Conservation (phyloP, 2,329 filamentous ascomycete genomes). For the Niveomyces coronatus region DNA sequence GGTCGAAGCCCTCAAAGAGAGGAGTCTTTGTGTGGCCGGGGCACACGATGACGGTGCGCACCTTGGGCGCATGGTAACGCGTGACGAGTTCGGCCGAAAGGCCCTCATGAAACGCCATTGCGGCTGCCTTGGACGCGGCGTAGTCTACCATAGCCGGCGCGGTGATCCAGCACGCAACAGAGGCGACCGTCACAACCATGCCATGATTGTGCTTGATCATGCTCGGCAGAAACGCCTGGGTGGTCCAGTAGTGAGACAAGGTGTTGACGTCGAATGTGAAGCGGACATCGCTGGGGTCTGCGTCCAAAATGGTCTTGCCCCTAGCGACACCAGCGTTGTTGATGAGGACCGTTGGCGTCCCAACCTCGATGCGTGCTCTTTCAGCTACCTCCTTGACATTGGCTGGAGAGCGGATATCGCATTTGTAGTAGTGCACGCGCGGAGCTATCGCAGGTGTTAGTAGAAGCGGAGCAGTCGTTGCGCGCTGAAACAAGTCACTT, state of each 20-base stretch:
- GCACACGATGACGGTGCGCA: constrained; percentile 57
- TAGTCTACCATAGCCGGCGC: constrained; percentile 60
- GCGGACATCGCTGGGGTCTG: constrained; percentile 46
- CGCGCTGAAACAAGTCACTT: no score
- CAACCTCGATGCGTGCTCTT: constrained; percentile 44
- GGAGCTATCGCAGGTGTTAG: constrained; percentile 21
- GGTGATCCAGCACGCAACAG: constrained; percentile 49
- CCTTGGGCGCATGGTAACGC: constrained; percentile 50
- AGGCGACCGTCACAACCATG: constrained; percentile 62
- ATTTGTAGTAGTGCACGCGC: constrained; percentile 57
- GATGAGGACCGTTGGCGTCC: constrained; percentile 58
- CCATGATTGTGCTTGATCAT: constrained; percentile 58
- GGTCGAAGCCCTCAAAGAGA: constrained; percentile 39
- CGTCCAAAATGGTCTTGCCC: constrained; percentile 50
- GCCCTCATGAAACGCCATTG: constrained; percentile 58
- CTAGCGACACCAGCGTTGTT: constrained; percentile 60
- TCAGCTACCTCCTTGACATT: constrained; percentile 42
- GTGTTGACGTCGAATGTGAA: constrained; percentile 65
- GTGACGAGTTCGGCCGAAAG: constrained; percentile 47
- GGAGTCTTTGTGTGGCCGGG: constrained; percentile 33
- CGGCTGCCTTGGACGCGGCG: constrained; percentile 53
- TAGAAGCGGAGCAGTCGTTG: no score
- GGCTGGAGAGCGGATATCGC: constrained; percentile 53
- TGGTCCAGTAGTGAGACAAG: constrained; percentile 56
- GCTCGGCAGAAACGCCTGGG: constrained; percentile 54